phyloP scores from a whole-genome alignment of 371 early-diverging fungal genomes.

The Umbelopsis sp. region DNA sequence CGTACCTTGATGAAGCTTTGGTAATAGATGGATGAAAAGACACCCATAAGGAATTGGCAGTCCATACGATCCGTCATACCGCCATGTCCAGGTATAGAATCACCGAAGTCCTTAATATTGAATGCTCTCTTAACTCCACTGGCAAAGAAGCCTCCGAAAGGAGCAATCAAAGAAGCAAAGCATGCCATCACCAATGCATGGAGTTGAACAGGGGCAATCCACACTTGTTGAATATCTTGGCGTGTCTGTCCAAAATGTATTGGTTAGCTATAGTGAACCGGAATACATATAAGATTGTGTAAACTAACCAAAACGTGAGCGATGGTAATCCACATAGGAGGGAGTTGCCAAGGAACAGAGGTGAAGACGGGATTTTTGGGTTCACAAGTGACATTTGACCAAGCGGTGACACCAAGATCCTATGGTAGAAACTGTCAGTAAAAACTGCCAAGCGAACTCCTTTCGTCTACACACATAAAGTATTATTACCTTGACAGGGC shows the following conservation, averaged over 20 bases:
- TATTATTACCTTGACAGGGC: slow-evolving; percentile 71
- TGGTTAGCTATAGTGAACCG: slow-evolving; percentile 15
- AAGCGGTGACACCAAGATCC: slow-evolving; percentile 51
- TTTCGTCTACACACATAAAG: neutral
- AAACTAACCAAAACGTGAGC: slow-evolving; percentile 36
- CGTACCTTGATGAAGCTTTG: slow-evolving; percentile 91
- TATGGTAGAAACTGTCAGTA: slow-evolving; percentile 44
- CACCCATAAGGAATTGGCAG: slow-evolving; percentile 97
- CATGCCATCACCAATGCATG: slow-evolving; percentile 90
- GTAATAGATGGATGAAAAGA: slow-evolving; percentile 93
- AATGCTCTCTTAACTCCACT: slow-evolving; percentile 98
- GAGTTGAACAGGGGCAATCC: slow-evolving; percentile 86
- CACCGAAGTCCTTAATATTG: slow-evolving; percentile 98
- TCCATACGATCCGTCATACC: slow-evolving; percentile 99
- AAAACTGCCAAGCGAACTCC: slow-evolving; percentile 15
- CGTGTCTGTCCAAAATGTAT: slow-evolving; percentile 26
- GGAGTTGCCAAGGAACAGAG: slow-evolving; percentile 44
- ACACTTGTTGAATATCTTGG: slow-evolving; percentile 39
- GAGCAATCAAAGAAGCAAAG: slow-evolving; percentile 97
- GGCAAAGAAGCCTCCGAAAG: slow-evolving; percentile 99
- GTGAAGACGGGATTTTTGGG: slow-evolving; percentile 55
- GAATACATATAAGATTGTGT: too few species aligned
- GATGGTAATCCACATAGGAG: slow-evolving; percentile 28
- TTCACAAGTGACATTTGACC: slow-evolving; percentile 51
- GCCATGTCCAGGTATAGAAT: slow-evolving; percentile 98